Evolutionary conservation across 768 basidiomycete species (phyloP).

Genomic region (Amanita molliuscula): DNA sequence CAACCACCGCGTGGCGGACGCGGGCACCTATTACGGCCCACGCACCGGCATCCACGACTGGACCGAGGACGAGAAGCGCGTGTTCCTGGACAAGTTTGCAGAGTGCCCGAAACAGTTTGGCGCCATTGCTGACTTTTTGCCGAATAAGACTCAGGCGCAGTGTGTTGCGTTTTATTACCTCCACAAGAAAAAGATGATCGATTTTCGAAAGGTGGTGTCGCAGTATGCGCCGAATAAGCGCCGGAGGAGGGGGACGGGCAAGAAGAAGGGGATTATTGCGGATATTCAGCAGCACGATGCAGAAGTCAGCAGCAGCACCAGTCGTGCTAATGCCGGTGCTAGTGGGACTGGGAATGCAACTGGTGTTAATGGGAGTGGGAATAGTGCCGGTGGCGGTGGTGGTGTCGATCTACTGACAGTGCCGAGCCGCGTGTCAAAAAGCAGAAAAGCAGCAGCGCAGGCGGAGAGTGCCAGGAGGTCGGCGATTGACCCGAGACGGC

Average conservation of each 20-base stretch:
- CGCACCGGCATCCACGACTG: conserved; percentile 73
- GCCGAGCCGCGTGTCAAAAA: conserved; percentile 27
- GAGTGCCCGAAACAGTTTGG: conserved; percentile 92
- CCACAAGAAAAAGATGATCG: conserved; percentile 82
- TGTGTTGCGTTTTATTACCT: conserved; percentile 93
- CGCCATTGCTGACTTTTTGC: conserved; percentile 70
- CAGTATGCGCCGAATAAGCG: conserved; percentile 59
- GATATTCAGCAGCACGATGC: conserved; percentile 77
- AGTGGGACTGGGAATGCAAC: too few species aligned
- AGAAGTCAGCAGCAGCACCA: conserved; percentile 23
- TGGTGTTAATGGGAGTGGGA: too few species aligned
- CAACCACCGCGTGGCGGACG: conserved; percentile 71
- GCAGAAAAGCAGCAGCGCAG: conserved; percentile 23
- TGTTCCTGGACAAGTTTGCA: conserved; percentile 75
- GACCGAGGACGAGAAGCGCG: conserved; percentile 75
- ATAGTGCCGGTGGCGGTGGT: conserved; percentile 9
- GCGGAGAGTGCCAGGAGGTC: conserved; percentile 4
- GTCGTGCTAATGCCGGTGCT: too few species aligned
- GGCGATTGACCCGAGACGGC: conserved; percentile 18
- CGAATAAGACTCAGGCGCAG: conserved; percentile 79
- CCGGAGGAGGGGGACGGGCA: conserved; percentile 48
- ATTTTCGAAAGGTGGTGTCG: conserved; percentile 70
- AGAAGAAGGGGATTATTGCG: conserved; percentile 74
- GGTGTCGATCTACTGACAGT: conserved; percentile 24
- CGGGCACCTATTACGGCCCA: conserved; percentile 66